A percentile compares a stretch with the other conserved stretches of the same genome.
These are phyloP conservation scores for Malus asiatica DNA, from an alignment of 306 rosid genomes.

Conservation along the genomic window DNA sequence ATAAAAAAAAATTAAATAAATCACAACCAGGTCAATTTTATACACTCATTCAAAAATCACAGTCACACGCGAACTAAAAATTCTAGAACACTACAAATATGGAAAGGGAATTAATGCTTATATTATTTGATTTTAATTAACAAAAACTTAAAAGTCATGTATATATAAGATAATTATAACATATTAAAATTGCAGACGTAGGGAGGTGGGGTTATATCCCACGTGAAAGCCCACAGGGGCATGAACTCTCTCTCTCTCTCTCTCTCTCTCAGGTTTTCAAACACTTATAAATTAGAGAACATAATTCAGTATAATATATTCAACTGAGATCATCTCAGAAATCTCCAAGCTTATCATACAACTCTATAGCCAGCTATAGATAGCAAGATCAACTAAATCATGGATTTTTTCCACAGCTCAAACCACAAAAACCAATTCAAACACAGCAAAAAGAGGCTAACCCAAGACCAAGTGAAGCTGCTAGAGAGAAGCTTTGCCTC, in stretches of 20 bases:
- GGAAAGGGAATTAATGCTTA: background rate
- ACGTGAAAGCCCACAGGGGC: constrained; percentile 8
- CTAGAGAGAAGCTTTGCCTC: constrained; percentile 49
- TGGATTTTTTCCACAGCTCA: constrained; percentile 29
- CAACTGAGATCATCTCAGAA: background rate
- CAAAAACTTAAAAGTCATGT: background rate
- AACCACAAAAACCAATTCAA: constrained; percentile 15
- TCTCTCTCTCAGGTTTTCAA: background rate
- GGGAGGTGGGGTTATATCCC: constrained; percentile 12
- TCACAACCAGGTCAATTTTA: background rate
- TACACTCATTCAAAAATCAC: background rate
- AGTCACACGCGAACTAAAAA: background rate
- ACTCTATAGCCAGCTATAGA: background rate
- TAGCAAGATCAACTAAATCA: background rate
- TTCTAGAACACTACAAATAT: background rate
- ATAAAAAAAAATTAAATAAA: too few relatives aligned
- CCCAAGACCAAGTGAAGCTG: constrained; percentile 40
- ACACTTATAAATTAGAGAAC: background rate
- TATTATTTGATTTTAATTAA: background rate
- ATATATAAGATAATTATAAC: background rate
- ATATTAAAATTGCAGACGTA: background rate
- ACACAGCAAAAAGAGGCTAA: constrained; percentile 43
- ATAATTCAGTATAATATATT: background rate
- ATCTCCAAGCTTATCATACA: background rate
- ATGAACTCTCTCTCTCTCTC: background rate